Evolutionary conservation across 768 basidiomycete genomes (phyloP).

Genomic region (Paxillus ammoniavirescens): DNA sequence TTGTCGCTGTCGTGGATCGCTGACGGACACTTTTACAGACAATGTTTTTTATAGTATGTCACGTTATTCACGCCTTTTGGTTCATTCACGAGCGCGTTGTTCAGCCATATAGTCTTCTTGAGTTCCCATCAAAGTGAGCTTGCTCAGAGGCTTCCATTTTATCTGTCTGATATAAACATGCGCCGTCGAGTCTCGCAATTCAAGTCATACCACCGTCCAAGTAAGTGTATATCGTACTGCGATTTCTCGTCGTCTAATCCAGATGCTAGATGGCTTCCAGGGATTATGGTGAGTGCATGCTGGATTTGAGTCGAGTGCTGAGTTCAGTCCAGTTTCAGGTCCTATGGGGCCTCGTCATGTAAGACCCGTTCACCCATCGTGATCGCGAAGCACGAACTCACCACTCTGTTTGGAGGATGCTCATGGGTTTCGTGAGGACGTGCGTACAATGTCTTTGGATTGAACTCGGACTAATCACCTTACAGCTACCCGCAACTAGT

Average conservation of each 20-base stretch:
- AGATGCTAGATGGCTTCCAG: conserved; percentile 55
- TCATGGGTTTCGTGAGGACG: conserved; percentile 71
- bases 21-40: conserved; percentile 39
- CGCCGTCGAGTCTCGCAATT: conserved; percentile 34
- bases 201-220: conserved; percentile 62
- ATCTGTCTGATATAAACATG: not conserved
- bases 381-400: not conserved
- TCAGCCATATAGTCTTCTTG: conserved; percentile 41
- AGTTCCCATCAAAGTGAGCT: conserved; percentile 65
- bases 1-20: conserved; percentile 28
- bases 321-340: conserved; percentile 35
- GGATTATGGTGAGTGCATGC: conserved; percentile 49
- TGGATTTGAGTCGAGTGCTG: conserved; percentile 20
- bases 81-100: conserved; percentile 28
- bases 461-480: not conserved
- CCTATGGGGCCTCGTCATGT: conserved; percentile 67
- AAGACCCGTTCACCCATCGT: conserved; percentile 5
- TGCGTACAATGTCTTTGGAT: conserved; percentile 18
- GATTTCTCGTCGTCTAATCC: not conserved
- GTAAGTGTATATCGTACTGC: conserved; percentile 23
- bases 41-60: conserved; percentile 66
- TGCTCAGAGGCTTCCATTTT: too few relatives aligned
- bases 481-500: conserved; percentile 61
- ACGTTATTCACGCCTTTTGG: conserved; percentile 30
- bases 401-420: conserved; percentile 37